phyloP scores from a whole-genome alignment of 805 yeast species.

The Hermanozyma aechmeae region DNA sequence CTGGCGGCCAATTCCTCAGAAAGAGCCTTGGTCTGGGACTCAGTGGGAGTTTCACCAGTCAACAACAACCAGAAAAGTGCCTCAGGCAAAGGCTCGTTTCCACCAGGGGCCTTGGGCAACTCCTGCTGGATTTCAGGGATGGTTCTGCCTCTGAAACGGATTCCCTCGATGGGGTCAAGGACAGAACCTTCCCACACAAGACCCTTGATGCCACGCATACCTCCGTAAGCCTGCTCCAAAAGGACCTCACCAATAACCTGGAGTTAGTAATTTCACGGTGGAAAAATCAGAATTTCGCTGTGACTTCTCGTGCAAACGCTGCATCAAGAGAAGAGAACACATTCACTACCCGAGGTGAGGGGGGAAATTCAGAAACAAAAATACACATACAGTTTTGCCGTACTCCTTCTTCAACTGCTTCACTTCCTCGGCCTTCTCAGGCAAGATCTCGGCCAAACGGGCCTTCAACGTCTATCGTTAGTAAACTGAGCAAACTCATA shows the following conservation, averaged over 20 bases:
- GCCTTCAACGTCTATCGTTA: constrained; percentile 67
- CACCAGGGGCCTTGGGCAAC: constrained; percentile 53
- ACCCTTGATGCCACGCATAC: constrained; percentile 72
- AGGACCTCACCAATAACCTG: constrained; percentile 2
- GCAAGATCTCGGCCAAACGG: constrained; percentile 86
- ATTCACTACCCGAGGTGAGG: too few relatives aligned
- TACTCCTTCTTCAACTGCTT: constrained; percentile 82
- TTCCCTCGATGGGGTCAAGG: constrained; percentile 68
- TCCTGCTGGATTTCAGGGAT: constrained; percentile 60
- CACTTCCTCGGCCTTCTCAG: constrained; percentile 87
- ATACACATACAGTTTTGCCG: constrained; percentile 61
- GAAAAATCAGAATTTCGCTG: too few relatives aligned
- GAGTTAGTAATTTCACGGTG: too few relatives aligned
- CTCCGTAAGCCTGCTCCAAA: constrained; percentile 41
- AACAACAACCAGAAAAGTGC: constrained; percentile 70
- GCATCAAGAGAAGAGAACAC: too few relatives aligned
- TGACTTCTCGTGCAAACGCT: too few relatives aligned
- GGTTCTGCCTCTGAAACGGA: constrained; percentile 70
- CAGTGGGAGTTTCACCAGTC: constrained; percentile 65
- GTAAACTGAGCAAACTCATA: constrained; percentile 4
- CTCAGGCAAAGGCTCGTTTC: constrained; percentile 62
- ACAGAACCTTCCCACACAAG: constrained; percentile 76
- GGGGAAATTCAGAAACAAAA: too few relatives aligned
- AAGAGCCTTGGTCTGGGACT: constrained; percentile 45
- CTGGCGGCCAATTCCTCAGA: constrained; percentile 56